These are phyloP conservation scores for Takashimella tepidaria DNA, from an alignment of 1,284 basidiomycete species.

Conservation along the genomic window DNA sequence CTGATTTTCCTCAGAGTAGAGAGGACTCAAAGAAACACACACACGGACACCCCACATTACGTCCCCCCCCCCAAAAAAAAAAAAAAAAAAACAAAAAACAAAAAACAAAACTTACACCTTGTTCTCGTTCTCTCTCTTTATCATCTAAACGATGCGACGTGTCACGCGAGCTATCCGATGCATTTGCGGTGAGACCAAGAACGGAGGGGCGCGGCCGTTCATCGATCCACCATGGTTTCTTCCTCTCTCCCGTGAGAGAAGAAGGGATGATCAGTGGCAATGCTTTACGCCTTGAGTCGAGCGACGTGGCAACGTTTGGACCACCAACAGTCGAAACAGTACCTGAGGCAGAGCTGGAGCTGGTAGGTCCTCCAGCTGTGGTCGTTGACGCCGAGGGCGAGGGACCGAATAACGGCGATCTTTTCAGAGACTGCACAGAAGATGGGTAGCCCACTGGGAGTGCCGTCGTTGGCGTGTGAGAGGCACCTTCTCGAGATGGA, in stretches of 20 bases:
- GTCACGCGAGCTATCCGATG: not conserved
- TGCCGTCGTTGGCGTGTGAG: not conserved
- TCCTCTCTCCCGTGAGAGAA: slow-evolving; percentile 20
- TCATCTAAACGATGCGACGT: slow-evolving; percentile 10
- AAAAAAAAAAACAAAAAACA: too few species aligned
- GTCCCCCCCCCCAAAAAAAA: too few species aligned
- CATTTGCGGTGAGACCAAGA: not conserved
- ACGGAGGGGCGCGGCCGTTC: slow-evolving; percentile 9
- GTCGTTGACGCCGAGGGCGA: not conserved
- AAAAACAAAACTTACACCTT: slow-evolving; percentile 17
- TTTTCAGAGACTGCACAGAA: not conserved
- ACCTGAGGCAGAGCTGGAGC: not conserved
- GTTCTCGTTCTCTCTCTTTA: slow-evolving; percentile 13
- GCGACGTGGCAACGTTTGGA: too few species aligned
- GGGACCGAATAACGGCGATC: not conserved
- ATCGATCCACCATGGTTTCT: slow-evolving; percentile 43
- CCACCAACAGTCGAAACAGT: too few species aligned
- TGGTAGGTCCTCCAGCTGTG: not conserved
- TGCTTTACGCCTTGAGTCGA: slow-evolving; percentile 19
- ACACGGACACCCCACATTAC: too few species aligned
- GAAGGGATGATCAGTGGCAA: slow-evolving; percentile 17
- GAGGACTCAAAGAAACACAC: too few species aligned
- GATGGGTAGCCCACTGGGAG: not conserved
- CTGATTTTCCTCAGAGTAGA: too few species aligned
- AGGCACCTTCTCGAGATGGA: not conserved